Conservation (phyloP, 2,329 filamentous ascomycete species). For the Colletotrichum sidae region DNA sequence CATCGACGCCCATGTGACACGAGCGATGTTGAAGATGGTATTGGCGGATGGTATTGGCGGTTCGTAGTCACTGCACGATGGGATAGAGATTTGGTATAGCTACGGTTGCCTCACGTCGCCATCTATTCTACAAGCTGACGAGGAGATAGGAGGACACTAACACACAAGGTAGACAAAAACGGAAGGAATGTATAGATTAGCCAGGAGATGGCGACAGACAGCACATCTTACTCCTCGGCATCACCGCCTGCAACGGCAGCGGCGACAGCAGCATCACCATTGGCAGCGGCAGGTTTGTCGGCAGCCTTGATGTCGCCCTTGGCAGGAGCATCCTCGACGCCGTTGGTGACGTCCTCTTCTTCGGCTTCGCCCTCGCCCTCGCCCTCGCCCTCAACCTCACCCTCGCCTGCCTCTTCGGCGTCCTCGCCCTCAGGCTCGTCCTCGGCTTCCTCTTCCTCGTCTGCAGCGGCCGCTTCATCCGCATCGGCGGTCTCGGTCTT, state of each 20-base stretch:
- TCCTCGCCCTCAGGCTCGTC: slow-evolving; percentile 46
- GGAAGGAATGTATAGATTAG: slow-evolving; percentile 1
- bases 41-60: too few relatives aligned
- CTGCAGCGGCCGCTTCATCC: slow-evolving; percentile 45
- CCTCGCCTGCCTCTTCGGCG: slow-evolving; percentile 38
- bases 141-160: slow-evolving; percentile 4
- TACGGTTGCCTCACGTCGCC: slow-evolving; percentile 16
- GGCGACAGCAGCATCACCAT: slow-evolving; percentile 41
- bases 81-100: not conserved
- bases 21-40: too few relatives aligned
- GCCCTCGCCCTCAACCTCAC: slow-evolving; percentile 36
- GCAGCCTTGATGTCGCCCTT: slow-evolving; percentile 45
- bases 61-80: not conserved
- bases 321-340: slow-evolving; percentile 40
- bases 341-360: slow-evolving; percentile 39
- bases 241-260: slow-evolving; percentile 40
- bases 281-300: slow-evolving; percentile 41
- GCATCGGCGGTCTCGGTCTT: slow-evolving; percentile 54
- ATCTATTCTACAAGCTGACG: slow-evolving; percentile 28
- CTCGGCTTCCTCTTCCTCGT: slow-evolving; percentile 47
- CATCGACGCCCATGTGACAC: too few relatives aligned
- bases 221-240: slow-evolving; percentile 34
- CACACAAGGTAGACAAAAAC: not conserved
- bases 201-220: slow-evolving; percentile 4
- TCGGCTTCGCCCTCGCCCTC: slow-evolving; percentile 43